Evolutionary conservation across 2,329 filamentous ascomycete species (phyloP).

Genomic region (Talaromyces pinophilus): DNA sequence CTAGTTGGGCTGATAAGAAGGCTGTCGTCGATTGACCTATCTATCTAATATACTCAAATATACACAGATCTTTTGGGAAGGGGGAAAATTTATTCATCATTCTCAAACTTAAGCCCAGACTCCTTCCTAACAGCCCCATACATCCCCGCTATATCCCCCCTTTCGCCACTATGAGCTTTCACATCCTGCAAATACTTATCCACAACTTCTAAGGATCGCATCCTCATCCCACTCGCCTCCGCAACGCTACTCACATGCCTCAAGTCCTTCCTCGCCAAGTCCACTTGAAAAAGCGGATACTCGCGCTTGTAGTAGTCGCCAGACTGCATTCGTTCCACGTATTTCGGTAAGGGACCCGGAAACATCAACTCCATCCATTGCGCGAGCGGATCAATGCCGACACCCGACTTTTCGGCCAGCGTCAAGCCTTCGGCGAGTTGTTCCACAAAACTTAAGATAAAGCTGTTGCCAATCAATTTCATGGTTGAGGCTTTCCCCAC

Average conservation of each 20-base stretch:
- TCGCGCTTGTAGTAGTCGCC: conserved; percentile 77
- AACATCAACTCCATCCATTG: conserved; percentile 72
- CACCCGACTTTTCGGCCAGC: conserved; percentile 75
- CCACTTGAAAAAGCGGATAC: conserved; percentile 70
- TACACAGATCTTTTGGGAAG: too few relatives aligned
- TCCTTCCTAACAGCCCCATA: conserved; percentile 79
- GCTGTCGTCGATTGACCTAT: conserved; percentile 55
- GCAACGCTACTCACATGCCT: conserved; percentile 72
- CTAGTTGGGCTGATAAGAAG: conserved; percentile 50
- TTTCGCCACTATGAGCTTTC: conserved; percentile 67
- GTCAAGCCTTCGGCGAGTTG: conserved; percentile 76
- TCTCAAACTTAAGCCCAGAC: conserved; percentile 57
- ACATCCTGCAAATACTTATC: conserved; percentile 70
- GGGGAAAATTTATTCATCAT: conserved; percentile 1
- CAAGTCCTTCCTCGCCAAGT: conserved; percentile 80
- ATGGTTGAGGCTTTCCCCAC: conserved; percentile 69
- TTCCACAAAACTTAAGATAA: conserved; percentile 80
- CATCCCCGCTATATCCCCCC: conserved; percentile 77
- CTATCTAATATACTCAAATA: background rate
- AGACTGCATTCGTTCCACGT: conserved; percentile 70
- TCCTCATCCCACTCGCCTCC: conserved; percentile 58
- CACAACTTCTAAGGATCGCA: conserved; percentile 67
- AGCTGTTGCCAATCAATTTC: conserved; percentile 84
- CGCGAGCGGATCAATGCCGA: conserved; percentile 70
- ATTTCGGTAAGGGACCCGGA: conserved; percentile 72